Evolutionary conservation across 2,329 filamentous ascomycete species (phyloP).

Genomic region (Colletotrichum lupini): DNA sequence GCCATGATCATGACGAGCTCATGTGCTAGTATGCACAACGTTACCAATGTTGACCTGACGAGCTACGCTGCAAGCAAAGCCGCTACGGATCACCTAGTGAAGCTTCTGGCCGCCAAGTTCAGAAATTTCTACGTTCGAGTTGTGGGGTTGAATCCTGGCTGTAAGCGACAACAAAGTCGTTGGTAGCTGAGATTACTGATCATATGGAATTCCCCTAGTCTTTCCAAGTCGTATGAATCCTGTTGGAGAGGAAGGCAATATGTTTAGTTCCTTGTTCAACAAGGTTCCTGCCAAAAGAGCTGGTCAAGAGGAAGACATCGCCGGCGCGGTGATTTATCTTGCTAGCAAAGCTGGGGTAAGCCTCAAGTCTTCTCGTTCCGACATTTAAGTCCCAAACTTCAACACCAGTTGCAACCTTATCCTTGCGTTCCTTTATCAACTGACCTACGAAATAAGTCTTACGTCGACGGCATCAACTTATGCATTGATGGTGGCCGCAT

Average conservation of each 20-base stretch:
- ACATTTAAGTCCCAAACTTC: too few relatives aligned
- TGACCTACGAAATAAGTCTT: neutral
- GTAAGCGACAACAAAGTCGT: constrained; percentile 36
- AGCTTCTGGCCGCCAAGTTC: constrained; percentile 60
- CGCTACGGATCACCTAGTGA: constrained; percentile 62
- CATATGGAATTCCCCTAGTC: constrained; percentile 32
- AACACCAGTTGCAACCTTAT: neutral
- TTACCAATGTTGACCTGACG: constrained; percentile 62
- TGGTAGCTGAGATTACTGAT: neutral
- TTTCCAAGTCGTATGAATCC: constrained; percentile 49
- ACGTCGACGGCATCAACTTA: neutral
- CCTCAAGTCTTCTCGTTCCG: neutral
- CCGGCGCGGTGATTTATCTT: constrained; percentile 44
- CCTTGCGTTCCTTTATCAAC: neutral
- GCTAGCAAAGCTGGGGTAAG: constrained; percentile 46
- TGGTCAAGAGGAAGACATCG: constrained; percentile 45
- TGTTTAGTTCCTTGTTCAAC: constrained; percentile 46
- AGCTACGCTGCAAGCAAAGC: constrained; percentile 63
- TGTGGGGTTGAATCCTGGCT: constrained; percentile 46
- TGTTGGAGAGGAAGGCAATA: constrained; percentile 44
- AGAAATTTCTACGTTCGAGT: constrained; percentile 46
- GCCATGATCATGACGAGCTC: constrained; percentile 61
- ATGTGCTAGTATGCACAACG: constrained; percentile 64
- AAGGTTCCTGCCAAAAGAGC: constrained; percentile 46
- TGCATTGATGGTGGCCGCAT: constrained; percentile 4